phyloP scores from a whole-genome alignment of 2,329 filamentous ascomycete species.

The Aureobasidium sp. region DNA sequence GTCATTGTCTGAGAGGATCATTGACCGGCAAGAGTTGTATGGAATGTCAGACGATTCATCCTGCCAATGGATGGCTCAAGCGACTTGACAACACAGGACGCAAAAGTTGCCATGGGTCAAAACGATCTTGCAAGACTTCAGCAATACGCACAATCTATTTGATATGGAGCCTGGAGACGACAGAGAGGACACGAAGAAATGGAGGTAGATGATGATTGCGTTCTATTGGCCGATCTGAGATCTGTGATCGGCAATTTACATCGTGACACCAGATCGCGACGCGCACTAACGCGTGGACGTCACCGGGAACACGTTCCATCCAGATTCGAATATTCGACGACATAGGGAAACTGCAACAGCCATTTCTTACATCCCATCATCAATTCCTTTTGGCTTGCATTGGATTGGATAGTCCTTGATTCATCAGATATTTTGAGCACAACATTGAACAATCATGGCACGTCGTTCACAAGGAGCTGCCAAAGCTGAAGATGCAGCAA shows the following conservation, averaged over 20 bases:
- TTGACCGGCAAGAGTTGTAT: neutral
- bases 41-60: neutral
- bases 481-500: conserved; percentile 22
- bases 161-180: neutral
- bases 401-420: neutral
- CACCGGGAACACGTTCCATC: neutral
- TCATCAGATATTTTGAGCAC: neutral
- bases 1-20: neutral
- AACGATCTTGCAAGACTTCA: neutral
- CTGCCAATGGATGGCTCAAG: neutral
- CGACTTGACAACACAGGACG: neutral
- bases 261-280: neutral
- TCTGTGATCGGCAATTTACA: conserved; percentile 1
- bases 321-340: neutral
- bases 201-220: neutral
- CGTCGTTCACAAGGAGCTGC: neutral
- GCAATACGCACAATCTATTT: neutral
- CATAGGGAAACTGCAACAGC: neutral
- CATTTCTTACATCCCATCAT: neutral
- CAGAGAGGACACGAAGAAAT: neutral
- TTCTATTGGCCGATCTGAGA: neutral
- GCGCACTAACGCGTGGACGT: neutral
- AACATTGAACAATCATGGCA: neutral
- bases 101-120: neutral
- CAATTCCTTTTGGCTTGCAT: neutral